These are phyloP conservation scores for Lablab purpureus DNA, from an alignment of 306 rosid species.

Conservation along the genomic window DNA sequence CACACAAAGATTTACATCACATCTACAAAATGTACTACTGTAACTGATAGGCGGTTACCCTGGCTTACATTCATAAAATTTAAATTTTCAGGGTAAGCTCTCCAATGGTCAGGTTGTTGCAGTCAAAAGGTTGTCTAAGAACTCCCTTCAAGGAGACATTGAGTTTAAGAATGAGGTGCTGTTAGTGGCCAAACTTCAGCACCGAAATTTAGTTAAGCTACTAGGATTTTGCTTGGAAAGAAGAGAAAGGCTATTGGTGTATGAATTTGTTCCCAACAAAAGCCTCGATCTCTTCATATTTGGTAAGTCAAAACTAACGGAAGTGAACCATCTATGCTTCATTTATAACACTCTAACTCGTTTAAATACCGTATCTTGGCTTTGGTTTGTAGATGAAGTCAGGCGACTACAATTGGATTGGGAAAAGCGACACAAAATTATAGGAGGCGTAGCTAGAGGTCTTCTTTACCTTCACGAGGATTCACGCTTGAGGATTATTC, in stretches of 20 bases:
- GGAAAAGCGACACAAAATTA: constrained; percentile 50
- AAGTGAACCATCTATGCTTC: not conserved
- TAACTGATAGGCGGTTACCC: no score
- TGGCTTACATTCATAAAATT: not conserved
- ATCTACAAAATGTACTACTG: not conserved
- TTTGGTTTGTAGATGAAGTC: constrained; percentile 44
- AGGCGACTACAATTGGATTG: constrained; percentile 45
- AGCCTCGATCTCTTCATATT: not conserved
- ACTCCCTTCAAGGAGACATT: not conserved
- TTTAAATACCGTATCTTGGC: constrained; percentile 3
- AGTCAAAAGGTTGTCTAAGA: not conserved
- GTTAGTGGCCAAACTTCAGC: not conserved
- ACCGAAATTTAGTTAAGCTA: constrained; percentile 5
- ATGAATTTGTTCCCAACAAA: not conserved
- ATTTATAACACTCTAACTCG: not conserved
- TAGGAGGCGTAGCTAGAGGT: constrained; percentile 52
- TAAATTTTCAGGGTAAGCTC: not conserved
- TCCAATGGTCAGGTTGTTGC: not conserved
- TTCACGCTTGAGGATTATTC: not conserved
- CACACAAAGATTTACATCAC: not conserved
- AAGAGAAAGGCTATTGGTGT: not conserved
- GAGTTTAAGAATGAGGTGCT: not conserved
- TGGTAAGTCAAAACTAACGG: not conserved
- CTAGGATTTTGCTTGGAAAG: not conserved
- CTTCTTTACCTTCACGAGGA: constrained; percentile 44